Conservation (phyloP, 2,329 filamentous ascomycete species). For the Pyrenochaeta sp. region DNA sequence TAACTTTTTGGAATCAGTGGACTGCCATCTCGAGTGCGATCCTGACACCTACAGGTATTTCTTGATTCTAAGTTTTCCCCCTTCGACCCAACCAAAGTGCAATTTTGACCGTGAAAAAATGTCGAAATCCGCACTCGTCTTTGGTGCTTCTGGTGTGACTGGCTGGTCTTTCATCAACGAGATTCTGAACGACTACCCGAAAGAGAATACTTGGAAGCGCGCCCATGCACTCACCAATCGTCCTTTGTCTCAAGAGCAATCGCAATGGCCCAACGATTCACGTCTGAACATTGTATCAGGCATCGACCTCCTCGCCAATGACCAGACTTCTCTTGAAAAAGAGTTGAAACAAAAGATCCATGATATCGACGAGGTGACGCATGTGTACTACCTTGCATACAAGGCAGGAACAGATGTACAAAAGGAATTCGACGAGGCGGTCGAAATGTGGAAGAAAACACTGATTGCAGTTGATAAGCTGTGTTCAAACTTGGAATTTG, state of each 20-base stretch:
- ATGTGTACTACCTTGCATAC: constrained; percentile 57
- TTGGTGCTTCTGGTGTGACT: constrained; percentile 54
- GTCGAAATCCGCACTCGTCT: constrained; percentile 52
- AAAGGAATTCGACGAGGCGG: constrained; percentile 51
- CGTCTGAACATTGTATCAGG: constrained; percentile 54
- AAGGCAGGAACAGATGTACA: constrained; percentile 52
- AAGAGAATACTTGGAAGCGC: constrained; percentile 41
- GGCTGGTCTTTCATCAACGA: constrained; percentile 56
- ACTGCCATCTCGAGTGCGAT: not conserved
- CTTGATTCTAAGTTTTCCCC: not conserved
- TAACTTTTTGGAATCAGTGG: not conserved
- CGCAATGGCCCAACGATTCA: constrained; percentile 51
- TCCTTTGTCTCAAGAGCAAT: constrained; percentile 40
- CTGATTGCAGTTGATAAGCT: constrained; percentile 42
- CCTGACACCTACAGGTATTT: too few species aligned
- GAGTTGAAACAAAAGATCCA: constrained; percentile 44
- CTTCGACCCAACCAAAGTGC: not conserved
- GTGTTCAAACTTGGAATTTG: constrained; percentile 31
- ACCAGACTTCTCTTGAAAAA: constrained; percentile 50
- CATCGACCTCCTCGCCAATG: constrained; percentile 52
- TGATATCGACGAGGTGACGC: constrained; percentile 51
- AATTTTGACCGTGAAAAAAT: constrained; percentile 10
- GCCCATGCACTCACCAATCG: constrained; percentile 55
- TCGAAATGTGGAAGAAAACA: constrained; percentile 53
- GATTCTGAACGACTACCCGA: constrained; percentile 50